Conservation (phyloP, 176 grass and related monocot genomes). For the Hsuehochloa calcarea region DNA sequence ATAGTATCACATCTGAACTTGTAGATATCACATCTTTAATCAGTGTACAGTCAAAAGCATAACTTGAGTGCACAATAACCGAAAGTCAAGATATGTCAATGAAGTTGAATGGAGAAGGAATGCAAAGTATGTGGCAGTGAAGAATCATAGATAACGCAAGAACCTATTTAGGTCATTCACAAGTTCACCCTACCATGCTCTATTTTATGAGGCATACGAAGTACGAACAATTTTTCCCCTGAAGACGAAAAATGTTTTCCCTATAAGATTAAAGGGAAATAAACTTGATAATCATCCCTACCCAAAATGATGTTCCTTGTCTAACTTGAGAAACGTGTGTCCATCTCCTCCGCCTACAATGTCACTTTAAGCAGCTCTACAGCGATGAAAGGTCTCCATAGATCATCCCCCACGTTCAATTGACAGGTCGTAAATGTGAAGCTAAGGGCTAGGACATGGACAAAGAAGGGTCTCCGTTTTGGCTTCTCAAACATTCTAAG, state of each 20-base stretch:
- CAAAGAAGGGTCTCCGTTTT: background rate
- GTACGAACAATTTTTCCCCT: background rate
- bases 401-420: background rate
- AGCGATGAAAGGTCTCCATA: background rate
- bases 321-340: background rate
- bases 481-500: background rate
- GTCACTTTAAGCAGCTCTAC: background rate
- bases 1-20: background rate
- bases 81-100: background rate
- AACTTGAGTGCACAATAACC: background rate
- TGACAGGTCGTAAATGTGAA: background rate
- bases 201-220: background rate
- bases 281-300: background rate
- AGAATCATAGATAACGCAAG: background rate
- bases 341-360: background rate
- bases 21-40: conserved; percentile 1
- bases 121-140: background rate
- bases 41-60: conserved; percentile 1
- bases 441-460: background rate
- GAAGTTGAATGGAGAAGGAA: background rate
- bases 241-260: background rate
- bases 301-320: background rate
- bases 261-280: background rate
- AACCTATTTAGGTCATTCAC: background rate
- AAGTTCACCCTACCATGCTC: background rate